Base-by-base conservation (phyloP, 257 asterid species). In the Osmanthus fragrans region DNA sequence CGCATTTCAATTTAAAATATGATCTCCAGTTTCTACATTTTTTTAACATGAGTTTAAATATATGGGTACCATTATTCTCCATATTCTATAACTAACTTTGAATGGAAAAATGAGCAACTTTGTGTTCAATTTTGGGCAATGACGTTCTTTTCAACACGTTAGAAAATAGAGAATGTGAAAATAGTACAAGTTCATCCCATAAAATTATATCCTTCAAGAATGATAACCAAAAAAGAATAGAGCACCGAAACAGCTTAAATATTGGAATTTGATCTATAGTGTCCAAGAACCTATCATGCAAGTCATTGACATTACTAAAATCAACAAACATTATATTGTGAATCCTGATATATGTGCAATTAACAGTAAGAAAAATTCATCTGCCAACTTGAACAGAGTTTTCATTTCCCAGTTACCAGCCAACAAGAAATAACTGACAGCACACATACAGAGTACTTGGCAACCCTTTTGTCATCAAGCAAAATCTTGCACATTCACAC, bases 341-440 rank as follows among this genome's bases (percentile, higher is more conserved):
- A 13, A 65, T 1, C 30, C 27, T 65, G 3, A 47, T 33, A 36
- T 65, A 33, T n/a, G 5, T 73, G 39, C 33, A 18, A 32, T 21
- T 30, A 71, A 78, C 47, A 58, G 19, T 58, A 70, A 54, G 16
- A 33, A 21, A 39, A 8, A 6, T 58, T 58, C 12, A 58, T 58
- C 66, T 2, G 30, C 66, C 11, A 58, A n/a, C 30, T 58, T n/a
- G 29, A n/a, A 58, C 66, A 21, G 69, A 76, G 40, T 67, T 58
- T 72, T 71, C 73, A 51, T 51, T 60, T 58, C 51, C 68, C 29
- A 33, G 76, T 18, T 56, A 70, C 73, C 78, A 77, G 78, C 42
- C 77, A 74, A 75, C 19, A 49, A 33, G 58, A 51, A 60, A 71
- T 76, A 34, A 60, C 51, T 32, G 63, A n/a, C 73, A 63, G 49